Conservation (phyloP, 2,329 filamentous ascomycete species). For the Bipolaris gigantea region DNA sequence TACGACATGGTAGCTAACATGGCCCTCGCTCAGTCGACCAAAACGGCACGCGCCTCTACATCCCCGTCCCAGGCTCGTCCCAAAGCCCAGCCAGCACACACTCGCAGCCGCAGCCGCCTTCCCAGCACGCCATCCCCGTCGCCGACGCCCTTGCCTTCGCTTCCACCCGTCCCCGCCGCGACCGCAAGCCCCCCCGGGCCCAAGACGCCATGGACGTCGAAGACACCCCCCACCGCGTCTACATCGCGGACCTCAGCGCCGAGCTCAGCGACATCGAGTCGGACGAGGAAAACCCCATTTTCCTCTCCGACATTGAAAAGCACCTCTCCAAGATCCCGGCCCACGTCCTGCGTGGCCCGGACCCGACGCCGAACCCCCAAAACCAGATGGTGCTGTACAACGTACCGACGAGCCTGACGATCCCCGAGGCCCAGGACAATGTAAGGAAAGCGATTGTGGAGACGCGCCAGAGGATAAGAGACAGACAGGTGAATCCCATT, state of each 20-base stretch:
- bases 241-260: conserved; percentile 86
- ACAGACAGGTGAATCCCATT: conserved; percentile 54
- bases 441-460: conserved; percentile 85
- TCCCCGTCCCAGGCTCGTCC: conserved; percentile 54
- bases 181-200: conserved; percentile 23
- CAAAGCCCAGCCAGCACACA: conserved; percentile 25
- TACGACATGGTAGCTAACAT: conserved; percentile 9
- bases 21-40: conserved; percentile 55
- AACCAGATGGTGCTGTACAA: conserved; percentile 81
- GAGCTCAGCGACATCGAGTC: conserved; percentile 74
- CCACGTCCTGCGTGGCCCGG: conserved; percentile 60
- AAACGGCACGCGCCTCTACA: conserved; percentile 68
- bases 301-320: conserved; percentile 84
- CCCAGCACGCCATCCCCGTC: background rate
- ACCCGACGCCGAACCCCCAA: conserved; percentile 48
- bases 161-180: conserved; percentile 13
- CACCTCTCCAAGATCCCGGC: conserved; percentile 72
- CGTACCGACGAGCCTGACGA: conserved; percentile 73
- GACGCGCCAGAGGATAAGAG: conserved; percentile 67
- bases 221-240: conserved; percentile 82
- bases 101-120: conserved; percentile 14
- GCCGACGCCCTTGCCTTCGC: conserved; percentile 19
- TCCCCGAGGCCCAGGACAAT: conserved; percentile 70
- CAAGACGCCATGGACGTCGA: conserved; percentile 78
- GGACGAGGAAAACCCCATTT: conserved; percentile 66